Evolutionary conservation across 2,329 filamentous ascomycete species (phyloP), one percentile per base, ranked within the genome.

Genomic region (Metarhizium anisopliae): DNA sequence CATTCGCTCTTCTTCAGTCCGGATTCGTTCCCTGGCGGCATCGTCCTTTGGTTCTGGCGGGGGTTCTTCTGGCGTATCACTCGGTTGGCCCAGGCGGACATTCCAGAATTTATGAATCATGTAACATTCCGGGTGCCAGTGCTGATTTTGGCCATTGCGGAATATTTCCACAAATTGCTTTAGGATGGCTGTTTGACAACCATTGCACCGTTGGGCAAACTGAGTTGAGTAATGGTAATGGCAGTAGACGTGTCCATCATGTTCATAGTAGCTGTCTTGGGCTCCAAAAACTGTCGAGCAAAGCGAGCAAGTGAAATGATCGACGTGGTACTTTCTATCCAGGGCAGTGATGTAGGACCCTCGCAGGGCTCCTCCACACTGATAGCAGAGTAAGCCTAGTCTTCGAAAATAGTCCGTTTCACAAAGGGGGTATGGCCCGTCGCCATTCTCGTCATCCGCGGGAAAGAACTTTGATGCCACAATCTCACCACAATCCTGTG

Each of bases 41-140:
- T 73, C 68, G 54, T 83, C 79, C 54, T 77, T 74, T 11, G 70
- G 67, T 53, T 78, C 64, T 32, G 61, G 35, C n/a, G 72, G 67
- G 20, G 70, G 61, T 35, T 70, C 72, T 56, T 78, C 73, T 40
- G 76, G 67, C 11, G 72, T 68, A 56, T 84, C 78, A 45, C 80
- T 78, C 11, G 81, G 77, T 30, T 84, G 80, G 11, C 85, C 84
- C 42, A 99, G 77, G 53, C 94, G 86, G 58, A 99, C 94, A 68
- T 97, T 99, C 94, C 94, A 99, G 72, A 97, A 99, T 67, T 99
- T 99, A 75, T 99, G 94, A 60, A 99, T 99, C 94, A 99, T 99
- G 73, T 99, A 99, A 72, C 94, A 99, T 72, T 99, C 94, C 2
- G 94, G 94, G 68, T 99, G 94, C 94, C 94, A 99, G 70, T 99